These are phyloP conservation scores for Hymenoscyphus scutula DNA, from an alignment of 2,329 filamentous ascomycete genomes.

Conservation along the genomic window DNA sequence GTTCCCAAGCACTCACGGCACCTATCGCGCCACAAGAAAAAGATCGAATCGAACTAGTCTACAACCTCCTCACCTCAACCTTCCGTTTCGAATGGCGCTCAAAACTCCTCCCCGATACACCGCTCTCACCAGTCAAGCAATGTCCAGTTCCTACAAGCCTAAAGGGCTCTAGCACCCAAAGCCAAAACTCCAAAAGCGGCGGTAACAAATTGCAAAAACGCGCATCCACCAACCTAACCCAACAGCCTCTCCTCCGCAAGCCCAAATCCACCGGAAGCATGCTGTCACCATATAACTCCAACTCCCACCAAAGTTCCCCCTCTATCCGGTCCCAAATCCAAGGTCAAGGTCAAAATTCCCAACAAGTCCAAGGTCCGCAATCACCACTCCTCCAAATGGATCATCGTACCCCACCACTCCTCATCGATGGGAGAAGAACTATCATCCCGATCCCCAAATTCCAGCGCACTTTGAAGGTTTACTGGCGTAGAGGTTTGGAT, in stretches of 20 bases:
- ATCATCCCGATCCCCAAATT: conserved; percentile 18
- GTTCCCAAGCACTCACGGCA: neutral
- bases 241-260: neutral
- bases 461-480: conserved; percentile 14
- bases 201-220: neutral
- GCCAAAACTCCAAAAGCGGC: neutral
- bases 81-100: conserved; percentile 18
- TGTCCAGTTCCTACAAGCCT: neutral
- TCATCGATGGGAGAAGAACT: conserved; percentile 20
- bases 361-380: neutral
- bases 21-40: neutral
- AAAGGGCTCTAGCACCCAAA: neutral
- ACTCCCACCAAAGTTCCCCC: neutral
- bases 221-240: neutral
- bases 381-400: conserved; percentile 14
- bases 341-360: neutral
- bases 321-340: neutral
- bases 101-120: conserved; percentile 10
- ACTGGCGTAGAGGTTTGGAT: conserved; percentile 12
- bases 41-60: conserved; percentile 13
- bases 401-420: conserved; percentile 17
- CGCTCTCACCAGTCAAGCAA: neutral
- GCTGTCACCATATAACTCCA: neutral
- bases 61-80: conserved; percentile 17
- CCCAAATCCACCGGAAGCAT: neutral